Percentiles rank a stretch among this genome's conserved stretches.
phyloP scores from a whole-genome alignment of 192 early-diverging fungal species.

The Cetraspora pellucida region DNA sequence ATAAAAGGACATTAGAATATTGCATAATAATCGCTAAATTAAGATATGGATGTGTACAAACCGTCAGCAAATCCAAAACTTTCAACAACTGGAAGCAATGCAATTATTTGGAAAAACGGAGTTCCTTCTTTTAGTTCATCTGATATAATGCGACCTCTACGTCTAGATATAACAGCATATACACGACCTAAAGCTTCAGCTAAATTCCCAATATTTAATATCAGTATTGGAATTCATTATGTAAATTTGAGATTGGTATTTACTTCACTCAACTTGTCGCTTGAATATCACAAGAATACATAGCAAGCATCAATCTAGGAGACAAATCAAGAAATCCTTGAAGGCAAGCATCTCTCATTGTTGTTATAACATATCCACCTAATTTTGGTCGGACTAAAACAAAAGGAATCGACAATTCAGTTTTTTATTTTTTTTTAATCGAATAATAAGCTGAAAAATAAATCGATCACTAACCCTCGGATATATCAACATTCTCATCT shows the following conservation, averaged over 20 bases:
- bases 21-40: not conserved
- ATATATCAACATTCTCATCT: slow-evolving; percentile 33
- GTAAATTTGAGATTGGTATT: too few species aligned
- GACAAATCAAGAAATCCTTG: slow-evolving; percentile 92
- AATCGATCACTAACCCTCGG: slow-evolving; percentile 46
- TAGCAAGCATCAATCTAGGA: slow-evolving; percentile 91
- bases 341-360: slow-evolving; percentile 79
- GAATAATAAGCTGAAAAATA: slow-evolving; percentile 20
- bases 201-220: slow-evolving; percentile 7
- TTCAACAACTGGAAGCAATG: slow-evolving; percentile 91
- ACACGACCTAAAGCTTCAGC: slow-evolving; percentile 95
- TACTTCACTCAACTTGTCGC: slow-evolving; percentile 62
- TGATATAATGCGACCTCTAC: slow-evolving; percentile 88
- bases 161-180: slow-evolving; percentile 88
- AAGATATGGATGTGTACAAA: slow-evolving; percentile 26
- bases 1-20: not conserved
- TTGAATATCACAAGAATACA: slow-evolving; percentile 97
- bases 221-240: not conserved
- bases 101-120: slow-evolving; percentile 88
- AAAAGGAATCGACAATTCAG: not conserved
- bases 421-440: not conserved
- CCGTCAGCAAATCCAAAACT: slow-evolving; percentile 98
- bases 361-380: slow-evolving; percentile 87
- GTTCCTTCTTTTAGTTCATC: slow-evolving; percentile 99
- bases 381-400: slow-evolving; percentile 47